Conservation (phyloP, 108 stramenopile genomes). For the Nannochloropsis salina region DNA sequence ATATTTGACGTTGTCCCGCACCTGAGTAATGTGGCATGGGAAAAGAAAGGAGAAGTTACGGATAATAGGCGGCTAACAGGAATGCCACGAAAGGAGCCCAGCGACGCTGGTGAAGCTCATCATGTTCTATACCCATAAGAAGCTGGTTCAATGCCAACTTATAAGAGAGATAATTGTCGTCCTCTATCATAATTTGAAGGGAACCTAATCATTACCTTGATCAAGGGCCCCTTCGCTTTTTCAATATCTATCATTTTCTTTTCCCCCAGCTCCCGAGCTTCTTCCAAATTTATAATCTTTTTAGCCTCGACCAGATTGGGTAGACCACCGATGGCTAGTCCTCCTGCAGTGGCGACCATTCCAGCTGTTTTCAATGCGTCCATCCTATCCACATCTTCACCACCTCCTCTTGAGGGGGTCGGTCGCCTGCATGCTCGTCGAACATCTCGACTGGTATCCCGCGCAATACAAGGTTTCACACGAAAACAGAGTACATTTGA, state of each 20-base stretch:
- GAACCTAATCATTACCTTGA: not conserved
- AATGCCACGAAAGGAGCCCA: no score
- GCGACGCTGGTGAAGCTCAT: not conserved
- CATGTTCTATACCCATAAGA: not conserved
- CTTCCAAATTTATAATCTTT: not conserved
- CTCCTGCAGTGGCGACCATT: not conserved
- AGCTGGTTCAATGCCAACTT: no score
- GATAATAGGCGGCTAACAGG: no score
- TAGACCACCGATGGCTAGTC: not conserved
- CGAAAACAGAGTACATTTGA: no score
- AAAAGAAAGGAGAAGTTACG: no score
- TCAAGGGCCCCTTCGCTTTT: conserved; percentile 16
- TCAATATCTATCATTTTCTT: conserved; percentile 12
- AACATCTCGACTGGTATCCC: no score
- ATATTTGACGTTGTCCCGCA: conserved; percentile 16
- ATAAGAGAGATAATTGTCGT: no score
- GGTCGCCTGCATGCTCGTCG: no score
- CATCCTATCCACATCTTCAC: not conserved
- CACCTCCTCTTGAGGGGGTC: not conserved
- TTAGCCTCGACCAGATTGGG: conserved; percentile 11
- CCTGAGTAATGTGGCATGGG: not conserved
- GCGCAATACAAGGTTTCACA: no score
- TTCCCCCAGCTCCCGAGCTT: not conserved
- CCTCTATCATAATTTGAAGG: no score
- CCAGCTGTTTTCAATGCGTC: not conserved